Evolutionary conservation across 164 flowering plant genomes (phyloP).

Genomic region (Magnolia kwangsiensis): DNA sequence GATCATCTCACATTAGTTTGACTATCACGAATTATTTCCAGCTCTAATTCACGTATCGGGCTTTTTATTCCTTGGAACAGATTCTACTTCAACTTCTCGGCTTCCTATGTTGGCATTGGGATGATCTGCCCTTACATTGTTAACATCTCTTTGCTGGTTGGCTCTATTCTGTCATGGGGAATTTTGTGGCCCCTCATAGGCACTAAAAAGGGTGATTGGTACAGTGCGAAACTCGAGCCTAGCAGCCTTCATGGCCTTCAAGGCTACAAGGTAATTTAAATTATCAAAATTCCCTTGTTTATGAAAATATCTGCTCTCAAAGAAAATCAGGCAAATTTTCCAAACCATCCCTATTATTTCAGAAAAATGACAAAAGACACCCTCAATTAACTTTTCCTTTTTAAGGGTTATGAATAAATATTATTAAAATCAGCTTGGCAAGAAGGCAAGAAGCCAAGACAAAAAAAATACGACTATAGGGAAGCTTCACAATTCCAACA

Average conservation of each 20-base stretch:
- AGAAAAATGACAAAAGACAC: neutral
- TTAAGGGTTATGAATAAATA: too few species aligned
- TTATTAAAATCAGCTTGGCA: too few species aligned
- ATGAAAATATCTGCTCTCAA: neutral
- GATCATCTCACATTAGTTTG: neutral
- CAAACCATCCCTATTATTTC: neutral
- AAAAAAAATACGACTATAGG: too few species aligned
- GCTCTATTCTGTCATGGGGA: slow-evolving; percentile 49
- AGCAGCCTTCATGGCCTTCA: slow-evolving; percentile 43
- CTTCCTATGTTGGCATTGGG: slow-evolving; percentile 51
- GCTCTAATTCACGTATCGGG: neutral
- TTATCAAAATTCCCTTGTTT: neutral
- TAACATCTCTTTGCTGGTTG: slow-evolving; percentile 43
- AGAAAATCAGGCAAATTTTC: neutral
- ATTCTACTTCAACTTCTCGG: slow-evolving; percentile 54
- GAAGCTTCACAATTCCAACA: too few species aligned
- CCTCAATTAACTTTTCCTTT: too few species aligned
- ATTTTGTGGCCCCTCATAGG: slow-evolving; percentile 58
- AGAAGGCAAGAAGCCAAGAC: too few species aligned
- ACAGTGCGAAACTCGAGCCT: slow-evolving; percentile 10
- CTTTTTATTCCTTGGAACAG: slow-evolving; percentile 19
- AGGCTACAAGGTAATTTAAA: slow-evolving; percentile 40
- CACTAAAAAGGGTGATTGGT: slow-evolving; percentile 43
- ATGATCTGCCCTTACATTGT: slow-evolving; percentile 50
- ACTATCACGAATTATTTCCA: neutral